Evolutionary conservation across 495 filamentous ascomycete species (phyloP), one percentile per base, ranked within the genome.

Genomic region (Lasiosphaeria ovina): DNA sequence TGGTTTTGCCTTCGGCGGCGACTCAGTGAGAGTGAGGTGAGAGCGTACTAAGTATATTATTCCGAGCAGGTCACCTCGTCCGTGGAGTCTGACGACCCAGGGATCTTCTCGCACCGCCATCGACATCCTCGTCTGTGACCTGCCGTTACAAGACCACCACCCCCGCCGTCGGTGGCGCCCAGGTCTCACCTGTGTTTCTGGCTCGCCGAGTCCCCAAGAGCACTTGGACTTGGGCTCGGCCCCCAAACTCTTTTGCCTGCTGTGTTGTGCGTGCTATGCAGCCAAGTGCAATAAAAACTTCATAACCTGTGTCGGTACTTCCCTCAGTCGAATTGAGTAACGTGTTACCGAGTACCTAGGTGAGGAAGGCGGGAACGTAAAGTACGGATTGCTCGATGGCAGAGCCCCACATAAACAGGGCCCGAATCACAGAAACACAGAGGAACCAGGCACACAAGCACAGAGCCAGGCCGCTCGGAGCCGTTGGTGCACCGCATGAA

Each of bases 401-500:
- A 42, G 8, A 42, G 38, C 8, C 2, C 44, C 44, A 14, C 44
- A 47, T 14, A 47, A 47, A 5, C 5, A 5, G 11, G 44, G 44
- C 6, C 44, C 44, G 12, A 47, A 47, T 5, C 44, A 47, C 5
- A 47, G 6, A 47, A 47, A n/a, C 12, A n/a, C 44, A 47, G 1
- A 47, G 8, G 12, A 0, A 42, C 38, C 38, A 42, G 1, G 12
- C 38, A 42, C 38, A 42, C 38, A 42, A 7, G 11, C 11, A 47
- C 4, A 47, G 44, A 47, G 16, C 16, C 44, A 47, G 44, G 16
- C 42, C 42, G 44, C 44, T 12, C 12, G 38, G 38, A 42, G 38
- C 38, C 44, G 44, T 47, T 47, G 44, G 44, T 47, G 44, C 44
- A 47, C 44, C 44, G 44, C 44, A 47, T 47, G 44, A 47, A 47